These are phyloP conservation scores for Vigna angularis DNA, from an alignment of 306 rosid genomes.

Conservation along the genomic window DNA sequence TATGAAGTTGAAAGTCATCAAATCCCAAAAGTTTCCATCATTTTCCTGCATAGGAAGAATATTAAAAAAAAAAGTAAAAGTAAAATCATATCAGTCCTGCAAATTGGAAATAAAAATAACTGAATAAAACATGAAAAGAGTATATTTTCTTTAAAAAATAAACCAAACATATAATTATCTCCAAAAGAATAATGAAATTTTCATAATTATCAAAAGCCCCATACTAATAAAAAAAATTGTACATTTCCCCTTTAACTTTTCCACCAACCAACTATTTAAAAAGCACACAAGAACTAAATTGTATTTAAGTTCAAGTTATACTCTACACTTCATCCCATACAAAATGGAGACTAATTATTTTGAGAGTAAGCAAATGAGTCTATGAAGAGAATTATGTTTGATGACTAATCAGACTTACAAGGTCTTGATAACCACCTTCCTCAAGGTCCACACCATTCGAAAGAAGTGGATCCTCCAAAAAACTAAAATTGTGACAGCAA, in stretches of 20 bases:
- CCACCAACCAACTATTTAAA: constrained; percentile 18
- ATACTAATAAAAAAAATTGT: neutral
- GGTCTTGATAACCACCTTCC: constrained; percentile 64
- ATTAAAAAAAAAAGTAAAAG: constrained; percentile 36
- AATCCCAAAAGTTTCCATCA: constrained; percentile 61
- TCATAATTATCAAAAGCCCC: neutral
- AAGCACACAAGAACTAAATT: constrained; percentile 9
- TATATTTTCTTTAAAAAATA: constrained; percentile 9
- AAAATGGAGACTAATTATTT: constrained; percentile 12
- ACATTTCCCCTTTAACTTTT: constrained; percentile 12
- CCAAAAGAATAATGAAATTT: neutral
- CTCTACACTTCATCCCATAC: constrained; percentile 13
- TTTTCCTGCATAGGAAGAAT: constrained; percentile 56
- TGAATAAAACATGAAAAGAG: constrained; percentile 24
- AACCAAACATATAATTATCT: constrained; percentile 4
- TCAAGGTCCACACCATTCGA: constrained; percentile 63
- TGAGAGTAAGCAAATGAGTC: constrained; percentile 27
- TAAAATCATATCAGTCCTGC: constrained; percentile 38
- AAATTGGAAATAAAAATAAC: constrained; percentile 34
- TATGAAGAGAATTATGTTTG: constrained; percentile 31
- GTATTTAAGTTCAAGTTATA: constrained; percentile 25
- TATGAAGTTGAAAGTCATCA: constrained; percentile 79
- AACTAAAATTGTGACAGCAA: constrained; percentile 59
- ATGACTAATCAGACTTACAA: constrained; percentile 58
- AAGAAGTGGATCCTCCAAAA: constrained; percentile 81